Evolutionary conservation across 164 flowering plant genomes (phyloP).

Genomic region (Sedum album): DNA sequence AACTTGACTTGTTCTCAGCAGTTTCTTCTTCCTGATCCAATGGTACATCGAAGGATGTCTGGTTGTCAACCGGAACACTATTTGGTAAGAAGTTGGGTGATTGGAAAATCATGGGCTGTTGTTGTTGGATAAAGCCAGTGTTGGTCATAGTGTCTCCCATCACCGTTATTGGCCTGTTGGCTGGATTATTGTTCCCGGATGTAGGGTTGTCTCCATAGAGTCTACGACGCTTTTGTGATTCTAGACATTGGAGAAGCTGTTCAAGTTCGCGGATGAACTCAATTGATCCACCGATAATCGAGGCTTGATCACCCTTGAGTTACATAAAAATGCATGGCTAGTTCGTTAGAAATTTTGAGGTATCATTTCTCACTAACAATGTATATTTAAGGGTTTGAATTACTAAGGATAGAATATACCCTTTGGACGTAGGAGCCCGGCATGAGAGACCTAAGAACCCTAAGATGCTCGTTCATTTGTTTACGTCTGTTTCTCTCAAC

Average conservation of each 20-base stretch:
- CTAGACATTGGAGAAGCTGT: conserved; percentile 86
- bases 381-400: not conserved
- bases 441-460: conserved; percentile 87
- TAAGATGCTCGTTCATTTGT: conserved; percentile 96
- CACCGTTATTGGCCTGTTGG: not conserved
- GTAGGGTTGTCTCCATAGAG: conserved; percentile 40
- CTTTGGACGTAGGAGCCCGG: conserved; percentile 93
- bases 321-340: not conserved
- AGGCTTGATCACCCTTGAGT: conserved; percentile 92
- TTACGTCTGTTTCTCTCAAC: conserved; percentile 89
- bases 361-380: not conserved
- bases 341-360: not conserved
- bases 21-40: conserved; percentile 48
- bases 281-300: conserved; percentile 93
- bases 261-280: conserved; percentile 93
- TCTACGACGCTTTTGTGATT: conserved; percentile 78
- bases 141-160: conserved; percentile 28
- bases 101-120: conserved; percentile 32
- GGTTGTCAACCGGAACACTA: conserved; percentile 27
- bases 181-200: conserved; percentile 15
- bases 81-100: conserved; percentile 15
- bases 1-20: conserved; percentile 71
- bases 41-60: conserved; percentile 31
- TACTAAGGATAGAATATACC: conserved; percentile 29
- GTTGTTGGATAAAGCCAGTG: conserved; percentile 17